Percentiles rank a stretch among this genome's conserved stretches.
Evolutionary conservation across 106 monocot species (phyloP).

Genomic region (Acorus gramineus): DNA sequence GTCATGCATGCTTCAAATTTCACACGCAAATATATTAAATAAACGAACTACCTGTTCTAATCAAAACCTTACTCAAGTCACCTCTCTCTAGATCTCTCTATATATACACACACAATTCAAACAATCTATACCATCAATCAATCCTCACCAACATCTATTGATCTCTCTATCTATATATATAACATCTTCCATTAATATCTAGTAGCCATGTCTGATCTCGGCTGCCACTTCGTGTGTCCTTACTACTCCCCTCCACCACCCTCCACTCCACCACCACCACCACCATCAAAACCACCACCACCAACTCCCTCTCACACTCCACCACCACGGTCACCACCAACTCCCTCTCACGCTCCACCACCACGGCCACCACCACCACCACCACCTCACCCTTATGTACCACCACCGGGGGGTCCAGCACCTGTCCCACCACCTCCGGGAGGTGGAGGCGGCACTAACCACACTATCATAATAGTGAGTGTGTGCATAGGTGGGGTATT

Average conservation of each 20-base stretch:
- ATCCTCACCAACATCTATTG: no score
- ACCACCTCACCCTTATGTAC: neutral
- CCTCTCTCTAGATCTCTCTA: no score
- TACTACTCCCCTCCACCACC: conserved; percentile 3
- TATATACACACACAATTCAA: no score
- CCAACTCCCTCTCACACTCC: conserved; percentile 2
- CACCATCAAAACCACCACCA: neutral
- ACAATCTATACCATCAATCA: no score
- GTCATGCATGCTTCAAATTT: no score
- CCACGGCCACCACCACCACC: conserved; percentile 17
- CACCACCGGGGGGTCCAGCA: neutral
- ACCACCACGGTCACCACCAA: neutral
- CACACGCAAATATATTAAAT: no score
- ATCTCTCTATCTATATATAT: no score
- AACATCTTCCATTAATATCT: no score
- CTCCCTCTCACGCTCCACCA: neutral
- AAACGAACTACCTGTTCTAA: no score
- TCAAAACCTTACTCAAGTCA: no score
- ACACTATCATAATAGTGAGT: conserved; percentile 54
- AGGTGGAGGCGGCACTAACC: neutral
- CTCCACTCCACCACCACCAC: conserved; percentile 1
- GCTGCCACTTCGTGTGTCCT: neutral
- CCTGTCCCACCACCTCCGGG: neutral
- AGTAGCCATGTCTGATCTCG: no score
- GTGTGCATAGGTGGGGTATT: conserved; percentile 57